Conservation (phyloP, 768 basidiomycete genomes). For the Rhizopogon vulgaris region DNA sequence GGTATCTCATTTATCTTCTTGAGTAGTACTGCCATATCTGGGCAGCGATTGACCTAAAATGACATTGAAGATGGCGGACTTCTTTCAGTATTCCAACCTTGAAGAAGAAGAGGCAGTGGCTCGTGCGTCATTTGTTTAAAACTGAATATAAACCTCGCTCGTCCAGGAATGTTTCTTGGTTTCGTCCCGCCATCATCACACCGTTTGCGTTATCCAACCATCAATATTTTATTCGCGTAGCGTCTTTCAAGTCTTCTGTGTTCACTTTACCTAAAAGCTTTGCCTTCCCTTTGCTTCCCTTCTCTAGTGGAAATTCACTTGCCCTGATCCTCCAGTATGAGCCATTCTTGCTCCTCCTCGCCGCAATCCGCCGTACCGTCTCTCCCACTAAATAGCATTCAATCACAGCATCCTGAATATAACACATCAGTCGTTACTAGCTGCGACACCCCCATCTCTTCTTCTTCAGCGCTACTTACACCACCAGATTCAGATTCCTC, state of each 20-base stretch:
- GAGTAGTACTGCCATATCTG: constrained; percentile 20
- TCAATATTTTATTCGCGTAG: constrained; percentile 5
- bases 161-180: constrained; percentile 7
- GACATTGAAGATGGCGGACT: constrained; percentile 18
- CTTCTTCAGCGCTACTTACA: constrained; percentile 13
- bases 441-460: constrained; percentile 8
- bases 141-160: constrained; percentile 19
- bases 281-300: constrained; percentile 7
- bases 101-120: constrained; percentile 9
- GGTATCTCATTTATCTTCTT: constrained; percentile 2
- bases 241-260: constrained; percentile 13
- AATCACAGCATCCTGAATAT: background rate
- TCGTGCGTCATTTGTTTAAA: constrained; percentile 21
- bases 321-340: constrained; percentile 24
- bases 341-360: constrained; percentile 16
- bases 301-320: constrained; percentile 9
- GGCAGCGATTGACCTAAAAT: constrained; percentile 7
- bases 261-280: constrained; percentile 8
- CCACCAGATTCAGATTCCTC: constrained; percentile 12
- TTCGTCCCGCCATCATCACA: constrained; percentile 10
- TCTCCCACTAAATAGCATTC: background rate
- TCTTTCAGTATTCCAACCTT: constrained; percentile 15
- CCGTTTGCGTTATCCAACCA: constrained; percentile 6
- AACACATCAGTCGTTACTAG: constrained; percentile 4
- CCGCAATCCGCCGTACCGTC: constrained; percentile 18